phyloP scores from a whole-genome alignment of 2,329 filamentous ascomycete genomes.

The Penicillium oxalicum region DNA sequence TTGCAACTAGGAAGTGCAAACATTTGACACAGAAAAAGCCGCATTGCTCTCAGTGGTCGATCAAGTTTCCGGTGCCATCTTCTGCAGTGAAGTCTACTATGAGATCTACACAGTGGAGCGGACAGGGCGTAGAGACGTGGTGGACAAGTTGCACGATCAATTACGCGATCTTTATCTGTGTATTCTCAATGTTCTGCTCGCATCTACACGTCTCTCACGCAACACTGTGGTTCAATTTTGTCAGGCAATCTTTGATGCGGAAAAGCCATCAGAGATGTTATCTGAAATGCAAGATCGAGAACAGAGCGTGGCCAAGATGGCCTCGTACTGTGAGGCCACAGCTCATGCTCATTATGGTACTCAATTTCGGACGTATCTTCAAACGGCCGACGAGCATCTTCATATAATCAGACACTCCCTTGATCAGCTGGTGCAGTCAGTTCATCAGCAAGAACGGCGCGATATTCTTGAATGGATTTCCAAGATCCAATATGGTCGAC shows the following conservation, averaged over 20 bases:
- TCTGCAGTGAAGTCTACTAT: not conserved
- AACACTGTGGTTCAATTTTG: not conserved
- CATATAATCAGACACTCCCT: not conserved
- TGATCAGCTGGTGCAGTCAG: not conserved
- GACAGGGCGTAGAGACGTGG: not conserved
- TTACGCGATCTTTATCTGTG: not conserved
- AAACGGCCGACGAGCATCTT: not conserved
- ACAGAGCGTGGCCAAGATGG: not conserved
- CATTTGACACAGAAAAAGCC: not conserved
- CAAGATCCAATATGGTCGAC: constrained; percentile 9
- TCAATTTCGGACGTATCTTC: not conserved
- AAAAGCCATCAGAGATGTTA: not conserved
- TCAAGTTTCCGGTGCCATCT: not conserved
- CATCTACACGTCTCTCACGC: not conserved
- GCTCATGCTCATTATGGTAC: not conserved
- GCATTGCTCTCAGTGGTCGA: not conserved
- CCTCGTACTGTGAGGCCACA: not conserved
- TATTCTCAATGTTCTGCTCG: not conserved
- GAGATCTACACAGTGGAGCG: not conserved
- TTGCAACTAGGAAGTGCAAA: not conserved
- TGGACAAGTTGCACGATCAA: not conserved
- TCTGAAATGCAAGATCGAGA: not conserved
- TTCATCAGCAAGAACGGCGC: not conserved
- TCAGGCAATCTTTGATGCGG: not conserved
- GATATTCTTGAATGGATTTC: constrained; percentile 18